Base-by-base conservation (phyloP, 306 rosid species). In the Lathyrus aphaca region DNA sequence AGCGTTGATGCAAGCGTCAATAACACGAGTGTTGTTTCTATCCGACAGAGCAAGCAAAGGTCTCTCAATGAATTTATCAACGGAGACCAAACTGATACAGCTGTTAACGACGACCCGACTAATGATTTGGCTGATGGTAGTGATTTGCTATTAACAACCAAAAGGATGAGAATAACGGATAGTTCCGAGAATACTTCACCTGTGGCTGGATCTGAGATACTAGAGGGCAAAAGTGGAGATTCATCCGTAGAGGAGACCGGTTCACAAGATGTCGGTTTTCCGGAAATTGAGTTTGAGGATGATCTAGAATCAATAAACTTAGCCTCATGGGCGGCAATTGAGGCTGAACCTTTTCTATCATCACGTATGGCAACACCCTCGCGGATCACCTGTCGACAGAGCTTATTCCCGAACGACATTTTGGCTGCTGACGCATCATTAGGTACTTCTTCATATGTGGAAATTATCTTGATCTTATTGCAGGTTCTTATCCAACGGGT, bases 141-240 rank as follows among this genome's bases (percentile, higher is more conserved):
- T 37, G 79, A 54, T 69, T 71, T 60, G 5, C 9, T 14, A 0
- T 57, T 7, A 16, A 57, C 7, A 6, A 14, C 38, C 18, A 82
- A 82, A 50, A 49, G 64, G 72, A 57, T 68, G 68, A 72, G 53
- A 64, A n/a, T 43, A 29, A n/a, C 10, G 1, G 71, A 60, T 5
- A 18, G 8, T 40, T 40, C 9, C 23, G 63, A 68, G 63, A 42
- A 1, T 68, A 44, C 49, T n/a, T 40, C 23, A 15, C 23, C n/a
- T 1, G 27, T 13, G 53, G 30, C 27, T 66, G 13, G 6, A 5
- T 29, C 65, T 45, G 55, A 58, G 29, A 29, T 32, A 51, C 37
- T 29, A 4, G 60, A 70, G 17, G 58, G 32, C 39, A 82, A 78
- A 15, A 57, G 60, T 44, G 35, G 15, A 11, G 57, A n/a, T 4